Evolutionary conservation across 2,329 filamentous ascomycete genomes (phyloP).

Genomic region (Fusarium newnesense): DNA sequence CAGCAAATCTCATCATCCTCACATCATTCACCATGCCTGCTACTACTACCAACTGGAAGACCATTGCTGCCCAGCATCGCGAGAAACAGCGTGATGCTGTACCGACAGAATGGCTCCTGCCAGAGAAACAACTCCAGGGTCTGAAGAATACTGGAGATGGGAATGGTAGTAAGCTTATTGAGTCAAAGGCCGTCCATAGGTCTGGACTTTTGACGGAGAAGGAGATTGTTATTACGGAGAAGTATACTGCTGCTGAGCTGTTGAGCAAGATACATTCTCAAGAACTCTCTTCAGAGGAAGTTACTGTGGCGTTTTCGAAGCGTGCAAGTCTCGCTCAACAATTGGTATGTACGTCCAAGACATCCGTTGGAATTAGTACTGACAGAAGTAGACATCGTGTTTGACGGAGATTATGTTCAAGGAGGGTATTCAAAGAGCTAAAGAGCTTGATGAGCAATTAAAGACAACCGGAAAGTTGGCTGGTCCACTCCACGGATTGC

Average conservation of each 20-base stretch:
- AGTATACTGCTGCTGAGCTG: conserved; percentile 24
- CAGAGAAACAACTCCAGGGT: conserved; percentile 3
- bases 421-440: conserved; percentile 28
- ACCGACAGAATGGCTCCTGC: conserved; percentile 25
- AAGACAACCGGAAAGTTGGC: conserved; percentile 34
- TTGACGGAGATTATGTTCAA: conserved; percentile 37
- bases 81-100: conserved; percentile 29
- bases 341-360: not conserved
- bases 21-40: conserved; percentile 26
- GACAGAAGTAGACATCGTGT: conserved; percentile 24
- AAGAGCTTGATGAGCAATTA: conserved; percentile 31
- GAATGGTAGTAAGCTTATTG: conserved; percentile 20
- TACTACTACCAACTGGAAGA: conserved; percentile 26
- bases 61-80: conserved; percentile 30
- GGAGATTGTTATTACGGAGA: conserved; percentile 30
- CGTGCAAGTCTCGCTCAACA: conserved; percentile 39
- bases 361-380: rapidly evolving
- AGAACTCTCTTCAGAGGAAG: conserved; percentile 33
- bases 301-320: conserved; percentile 35
- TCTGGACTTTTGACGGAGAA: conserved; percentile 25
- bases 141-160: not conserved
- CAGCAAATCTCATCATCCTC: not conserved
- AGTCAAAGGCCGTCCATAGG: conserved; percentile 10
- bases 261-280: conserved; percentile 17
- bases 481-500: conserved; percentile 36